Evolutionary conservation across 2,329 filamentous ascomycete species (phyloP).

Genomic region (Pyrenophora teres): DNA sequence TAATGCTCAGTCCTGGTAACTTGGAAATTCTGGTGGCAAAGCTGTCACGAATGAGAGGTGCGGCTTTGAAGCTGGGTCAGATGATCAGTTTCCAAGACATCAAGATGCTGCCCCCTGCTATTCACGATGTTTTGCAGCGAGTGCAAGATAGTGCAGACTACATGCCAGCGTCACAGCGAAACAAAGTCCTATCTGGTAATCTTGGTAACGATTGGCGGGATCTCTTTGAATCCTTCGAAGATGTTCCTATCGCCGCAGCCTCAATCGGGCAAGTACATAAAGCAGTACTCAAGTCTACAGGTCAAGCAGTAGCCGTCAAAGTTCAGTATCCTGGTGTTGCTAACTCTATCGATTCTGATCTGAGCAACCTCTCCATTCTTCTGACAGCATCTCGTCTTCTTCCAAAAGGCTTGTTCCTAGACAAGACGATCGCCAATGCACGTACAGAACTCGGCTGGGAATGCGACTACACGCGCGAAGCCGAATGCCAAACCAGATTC

Average conservation of each 20-base stretch:
- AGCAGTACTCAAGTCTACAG: conserved; percentile 75
- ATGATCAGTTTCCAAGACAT: conserved; percentile 98
- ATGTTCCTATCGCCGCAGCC: conserved; percentile 89
- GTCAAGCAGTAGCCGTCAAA: conserved; percentile 85
- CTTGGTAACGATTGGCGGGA: conserved; percentile 84
- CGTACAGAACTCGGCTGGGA: conserved; percentile 93
- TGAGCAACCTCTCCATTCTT: conserved; percentile 89
- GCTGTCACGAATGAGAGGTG: conserved; percentile 93
- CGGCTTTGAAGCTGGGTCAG: conserved; percentile 94
- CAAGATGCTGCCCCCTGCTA: conserved; percentile 86
- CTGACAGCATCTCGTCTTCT: conserved; percentile 88
- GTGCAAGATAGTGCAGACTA: conserved; percentile 98
- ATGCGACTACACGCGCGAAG: conserved; percentile 92
- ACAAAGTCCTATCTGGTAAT: conserved; percentile 78
- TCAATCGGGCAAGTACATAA: conserved; percentile 97
- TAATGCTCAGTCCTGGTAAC: conserved; percentile 86
- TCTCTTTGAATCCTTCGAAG: conserved; percentile 82
- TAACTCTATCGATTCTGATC: conserved; percentile 92
- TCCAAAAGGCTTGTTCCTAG: conserved; percentile 88
- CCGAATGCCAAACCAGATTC: conserved; percentile 78
- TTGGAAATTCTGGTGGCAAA: conserved; percentile 93
- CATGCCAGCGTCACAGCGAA: conserved; percentile 92
- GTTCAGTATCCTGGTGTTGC: conserved; percentile 97
- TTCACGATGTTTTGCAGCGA: conserved; percentile 87
- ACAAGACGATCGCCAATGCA: conserved; percentile 97